phyloP scores from a whole-genome alignment of 2,329 filamentous ascomycete genomes.

The Keithomyces neogunnii region DNA sequence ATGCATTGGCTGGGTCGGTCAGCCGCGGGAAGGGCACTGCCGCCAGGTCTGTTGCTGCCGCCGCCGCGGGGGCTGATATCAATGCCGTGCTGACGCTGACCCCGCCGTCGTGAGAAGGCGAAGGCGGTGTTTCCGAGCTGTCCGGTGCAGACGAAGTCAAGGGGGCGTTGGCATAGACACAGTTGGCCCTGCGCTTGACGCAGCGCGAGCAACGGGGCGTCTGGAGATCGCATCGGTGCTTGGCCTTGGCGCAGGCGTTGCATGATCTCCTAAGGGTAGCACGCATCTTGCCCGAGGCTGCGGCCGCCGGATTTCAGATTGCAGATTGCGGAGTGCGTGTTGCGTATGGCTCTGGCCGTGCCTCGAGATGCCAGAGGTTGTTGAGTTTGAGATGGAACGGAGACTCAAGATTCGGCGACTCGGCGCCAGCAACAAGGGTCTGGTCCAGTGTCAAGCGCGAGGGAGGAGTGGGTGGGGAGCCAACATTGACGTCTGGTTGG shows the following conservation, averaged over 20 bases:
- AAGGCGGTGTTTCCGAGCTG: conserved; percentile 1
- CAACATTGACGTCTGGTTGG: too few species aligned
- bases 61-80: background rate
- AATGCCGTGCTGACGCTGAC: background rate
- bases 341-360: too few species aligned
- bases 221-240: conserved; percentile 46
- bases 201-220: conserved; percentile 48
- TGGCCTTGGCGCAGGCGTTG: conserved; percentile 45
- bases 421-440: too few species aligned
- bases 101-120: background rate
- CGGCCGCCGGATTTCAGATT: background rate
- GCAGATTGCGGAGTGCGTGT: too few species aligned
- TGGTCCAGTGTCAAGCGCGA: too few species aligned
- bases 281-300: conserved; percentile 30
- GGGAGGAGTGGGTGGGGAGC: too few species aligned
- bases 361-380: too few species aligned
- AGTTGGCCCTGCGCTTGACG: conserved; percentile 35
- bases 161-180: conserved; percentile 47
- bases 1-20: conserved; percentile 19
- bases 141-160: conserved; percentile 19
- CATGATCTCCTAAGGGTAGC: conserved; percentile 49
- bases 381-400: too few species aligned
- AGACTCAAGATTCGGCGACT: too few species aligned
- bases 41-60: conserved; percentile 3
- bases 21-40: background rate